Base-by-base conservation (phyloP, 495 filamentous ascomycete species). In the Entonaema liquescens region DNA sequence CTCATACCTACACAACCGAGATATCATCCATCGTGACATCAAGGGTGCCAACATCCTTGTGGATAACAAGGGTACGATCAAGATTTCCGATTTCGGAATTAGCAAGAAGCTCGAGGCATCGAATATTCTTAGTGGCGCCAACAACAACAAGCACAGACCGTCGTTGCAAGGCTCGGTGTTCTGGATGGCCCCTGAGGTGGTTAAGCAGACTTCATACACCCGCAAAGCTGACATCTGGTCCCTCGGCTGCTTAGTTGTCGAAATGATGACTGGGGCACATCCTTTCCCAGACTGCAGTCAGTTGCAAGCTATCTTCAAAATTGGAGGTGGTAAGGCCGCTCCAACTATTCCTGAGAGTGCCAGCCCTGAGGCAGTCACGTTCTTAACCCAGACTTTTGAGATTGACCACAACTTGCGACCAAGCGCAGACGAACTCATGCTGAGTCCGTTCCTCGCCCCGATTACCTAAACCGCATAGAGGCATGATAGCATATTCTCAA, bases 211-310 rank as follows among this genome's bases (percentile, higher is more conserved):
- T 1, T 92, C 93, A 0, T 97, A 99, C 78, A 98, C 95, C 0
- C 93, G 95, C 77, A 99, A 99, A 81, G 95, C 96, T n/a, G 95
- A 99, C 78, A 98, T 99, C 76, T 99, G 95, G 95, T 96, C 93
- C 60, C 85, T 99, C 35, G 95, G 95, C 23, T 99, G 95, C 79
- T 82, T 99, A 19, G 91, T 99, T 50, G 95, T 99, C 28, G 95
- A 99, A 81, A 99, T 99, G 95, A 96, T 99, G 83, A 98, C 94
- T 15, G 95, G 95, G 40, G 90, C 88, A 29, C 95, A 99, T 76
- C 95, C 95, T 13, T 98, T 97, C 86, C 95, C 95, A 0, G 94
- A 98, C 81, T 97, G 93, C 81, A 95, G 92, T 52, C 95, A 99
- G 80, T 81, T 99, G 68, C 95, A 98, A 77, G 95, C 95, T 52